Evolutionary conservation across 2,329 filamentous ascomycete genomes (phyloP).

Genomic region (Venturia pyrina): DNA sequence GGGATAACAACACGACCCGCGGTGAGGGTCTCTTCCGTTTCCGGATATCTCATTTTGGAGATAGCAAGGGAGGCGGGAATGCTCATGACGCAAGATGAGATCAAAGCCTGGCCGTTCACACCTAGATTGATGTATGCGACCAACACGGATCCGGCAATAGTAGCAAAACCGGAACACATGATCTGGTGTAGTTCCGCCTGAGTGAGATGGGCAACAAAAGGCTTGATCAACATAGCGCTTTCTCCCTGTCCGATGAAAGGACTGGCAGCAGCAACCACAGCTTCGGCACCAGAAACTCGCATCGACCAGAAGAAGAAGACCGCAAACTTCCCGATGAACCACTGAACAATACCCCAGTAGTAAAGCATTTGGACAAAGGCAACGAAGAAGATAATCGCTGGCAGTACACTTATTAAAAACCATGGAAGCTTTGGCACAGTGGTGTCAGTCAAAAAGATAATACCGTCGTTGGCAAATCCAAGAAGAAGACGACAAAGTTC

Average conservation of each 20-base stretch:
- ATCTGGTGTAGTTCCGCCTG: slow-evolving; percentile 77
- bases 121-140: slow-evolving; percentile 79
- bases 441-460: slow-evolving; percentile 56
- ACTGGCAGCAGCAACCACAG: slow-evolving; percentile 85
- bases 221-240: slow-evolving; percentile 83
- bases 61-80: slow-evolving; percentile 85
- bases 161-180: slow-evolving; percentile 87
- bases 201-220: slow-evolving; percentile 78
- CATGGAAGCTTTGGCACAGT: slow-evolving; percentile 38
- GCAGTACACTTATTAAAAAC: slow-evolving; percentile 75
- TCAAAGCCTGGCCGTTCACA: slow-evolving; percentile 72
- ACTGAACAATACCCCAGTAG: slow-evolving; percentile 72
- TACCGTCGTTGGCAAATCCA: slow-evolving; percentile 64
- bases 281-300: slow-evolving; percentile 79
- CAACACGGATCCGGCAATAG: slow-evolving; percentile 79
- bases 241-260: slow-evolving; percentile 93
- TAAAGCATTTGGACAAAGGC: slow-evolving; percentile 81
- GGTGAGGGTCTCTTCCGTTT: slow-evolving; percentile 77
- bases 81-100: slow-evolving; percentile 91
- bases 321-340: slow-evolving; percentile 82
- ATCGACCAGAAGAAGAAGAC: slow-evolving; percentile 87
- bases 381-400: slow-evolving; percentile 93
- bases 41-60: slow-evolving; percentile 82
- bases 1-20: slow-evolving; percentile 72
- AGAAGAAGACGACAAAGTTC: slow-evolving; percentile 63